Evolutionary conservation across 257 asterid genomes (phyloP).

Genomic region (Salvia miltiorrhiza): DNA sequence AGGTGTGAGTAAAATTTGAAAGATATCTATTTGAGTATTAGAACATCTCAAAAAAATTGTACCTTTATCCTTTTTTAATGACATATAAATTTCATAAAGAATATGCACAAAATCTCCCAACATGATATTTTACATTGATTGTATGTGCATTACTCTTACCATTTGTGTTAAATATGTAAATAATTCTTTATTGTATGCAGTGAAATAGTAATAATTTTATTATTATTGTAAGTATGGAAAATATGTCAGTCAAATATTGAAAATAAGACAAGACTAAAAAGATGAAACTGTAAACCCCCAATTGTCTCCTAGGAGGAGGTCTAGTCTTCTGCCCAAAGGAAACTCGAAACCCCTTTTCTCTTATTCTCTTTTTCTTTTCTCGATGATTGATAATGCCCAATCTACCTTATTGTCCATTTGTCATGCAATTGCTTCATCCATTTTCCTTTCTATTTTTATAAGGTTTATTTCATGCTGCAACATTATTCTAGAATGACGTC

Average conservation of each 20-base stretch:
- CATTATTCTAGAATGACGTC: background rate
- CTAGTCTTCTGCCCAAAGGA: conserved; percentile 53
- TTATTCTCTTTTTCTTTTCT: conserved; percentile 35
- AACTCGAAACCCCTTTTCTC: conserved; percentile 28
- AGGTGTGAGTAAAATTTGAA: too few relatives aligned
- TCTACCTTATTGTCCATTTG: conserved; percentile 14
- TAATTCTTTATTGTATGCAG: too few relatives aligned
- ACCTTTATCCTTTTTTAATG: too few relatives aligned
- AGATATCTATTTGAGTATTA: too few relatives aligned
- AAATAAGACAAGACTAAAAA: conserved; percentile 21
- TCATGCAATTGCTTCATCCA: background rate
- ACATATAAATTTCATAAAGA: too few relatives aligned
- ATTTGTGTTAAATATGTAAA: too few relatives aligned
- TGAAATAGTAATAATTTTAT: too few relatives aligned
- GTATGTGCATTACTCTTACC: too few relatives aligned
- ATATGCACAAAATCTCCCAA: too few relatives aligned
- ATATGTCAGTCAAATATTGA: conserved; percentile 22
- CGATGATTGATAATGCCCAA: conserved; percentile 21
- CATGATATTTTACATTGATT: too few relatives aligned
- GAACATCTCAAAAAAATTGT: too few relatives aligned
- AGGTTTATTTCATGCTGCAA: background rate
- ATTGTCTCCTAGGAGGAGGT: conserved; percentile 58
- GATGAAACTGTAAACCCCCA: conserved; percentile 42
- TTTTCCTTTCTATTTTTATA: conserved; percentile 5
- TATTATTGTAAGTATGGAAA: too few relatives aligned